phyloP scores from a whole-genome alignment of 441 rosid species.

The Erodium trifolium region DNA sequence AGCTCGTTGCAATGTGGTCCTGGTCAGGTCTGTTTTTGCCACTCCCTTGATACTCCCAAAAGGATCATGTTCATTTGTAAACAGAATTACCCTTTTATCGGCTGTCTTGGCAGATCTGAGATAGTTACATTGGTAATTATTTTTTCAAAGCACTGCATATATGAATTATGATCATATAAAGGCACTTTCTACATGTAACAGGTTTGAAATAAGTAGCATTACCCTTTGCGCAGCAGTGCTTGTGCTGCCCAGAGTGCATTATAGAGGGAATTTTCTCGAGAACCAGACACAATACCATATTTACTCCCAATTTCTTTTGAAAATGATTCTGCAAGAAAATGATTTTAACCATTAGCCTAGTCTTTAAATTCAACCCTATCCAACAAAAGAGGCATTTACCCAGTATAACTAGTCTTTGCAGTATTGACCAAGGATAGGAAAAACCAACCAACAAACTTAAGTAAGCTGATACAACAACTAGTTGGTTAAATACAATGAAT shows the following conservation, averaged over 20 bases:
- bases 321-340: constrained; percentile 54
- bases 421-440: neutral
- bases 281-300: constrained; percentile 66
- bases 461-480: neutral
- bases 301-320: constrained; percentile 70
- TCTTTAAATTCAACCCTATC: neutral
- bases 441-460: neutral
- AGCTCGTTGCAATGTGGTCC: constrained; percentile 94
- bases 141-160: constrained; percentile 16
- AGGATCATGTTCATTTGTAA: constrained; percentile 93
- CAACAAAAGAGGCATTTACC: constrained; percentile 4
- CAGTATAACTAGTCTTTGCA: neutral
- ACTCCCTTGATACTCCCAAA: constrained; percentile 69
- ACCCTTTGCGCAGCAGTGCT: constrained; percentile 94
- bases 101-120: constrained; percentile 78
- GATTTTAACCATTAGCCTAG: constrained; percentile 15
- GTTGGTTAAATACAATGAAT: neutral
- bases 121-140: constrained; percentile 22
- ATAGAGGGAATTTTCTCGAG: constrained; percentile 85
- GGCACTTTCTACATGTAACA: neutral
- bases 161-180: constrained; percentile 6
- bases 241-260: constrained; percentile 95
- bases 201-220: constrained; percentile 16
- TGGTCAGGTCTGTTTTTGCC: constrained; percentile 71
- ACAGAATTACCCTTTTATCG: constrained; percentile 68